Evolutionary conservation across 306 rosid genomes (phyloP).

Genomic region (Rosa lucieae): DNA sequence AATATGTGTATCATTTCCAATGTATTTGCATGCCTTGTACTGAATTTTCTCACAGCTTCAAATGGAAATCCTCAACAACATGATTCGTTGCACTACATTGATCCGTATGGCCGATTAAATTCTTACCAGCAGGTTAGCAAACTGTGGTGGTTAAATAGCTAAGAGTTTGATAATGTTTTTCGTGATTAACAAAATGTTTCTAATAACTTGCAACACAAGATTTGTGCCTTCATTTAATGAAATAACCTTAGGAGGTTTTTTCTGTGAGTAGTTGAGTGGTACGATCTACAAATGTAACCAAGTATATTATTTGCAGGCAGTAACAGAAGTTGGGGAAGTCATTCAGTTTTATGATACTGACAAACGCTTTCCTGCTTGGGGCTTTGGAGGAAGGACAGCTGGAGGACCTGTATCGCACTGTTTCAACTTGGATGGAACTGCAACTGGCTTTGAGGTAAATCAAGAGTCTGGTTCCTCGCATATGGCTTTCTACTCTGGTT

Average conservation of each 20-base stretch:
- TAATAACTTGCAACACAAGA: not conserved
- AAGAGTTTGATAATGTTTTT: not conserved
- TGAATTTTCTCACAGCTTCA: constrained; percentile 58
- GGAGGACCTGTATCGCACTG: constrained; percentile 65
- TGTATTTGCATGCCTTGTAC: not conserved
- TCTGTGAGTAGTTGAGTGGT: not conserved
- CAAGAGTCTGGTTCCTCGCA: not conserved
- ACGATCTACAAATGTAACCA: not conserved
- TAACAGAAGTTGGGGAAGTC: constrained; percentile 80
- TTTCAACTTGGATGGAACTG: constrained; percentile 66
- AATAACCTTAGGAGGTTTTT: not conserved
- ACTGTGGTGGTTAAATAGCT: not conserved
- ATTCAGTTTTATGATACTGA: constrained; percentile 83
- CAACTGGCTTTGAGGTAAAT: constrained; percentile 55
- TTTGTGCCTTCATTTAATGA: not conserved
- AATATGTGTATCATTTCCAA: not conserved
- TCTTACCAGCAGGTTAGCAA: constrained; percentile 72
- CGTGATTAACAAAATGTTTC: not conserved
- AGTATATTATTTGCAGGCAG: constrained; percentile 50
- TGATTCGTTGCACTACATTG: constrained; percentile 68
- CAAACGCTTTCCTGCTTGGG: constrained; percentile 81
- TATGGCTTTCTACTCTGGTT: not conserved
- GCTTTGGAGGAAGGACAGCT: constrained; percentile 71
- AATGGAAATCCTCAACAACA: constrained; percentile 65
- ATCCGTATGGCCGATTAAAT: constrained; percentile 56